Evolutionary conservation across 164 flowering plant species (phyloP).

Genomic region (Warburgia ugandensis): DNA sequence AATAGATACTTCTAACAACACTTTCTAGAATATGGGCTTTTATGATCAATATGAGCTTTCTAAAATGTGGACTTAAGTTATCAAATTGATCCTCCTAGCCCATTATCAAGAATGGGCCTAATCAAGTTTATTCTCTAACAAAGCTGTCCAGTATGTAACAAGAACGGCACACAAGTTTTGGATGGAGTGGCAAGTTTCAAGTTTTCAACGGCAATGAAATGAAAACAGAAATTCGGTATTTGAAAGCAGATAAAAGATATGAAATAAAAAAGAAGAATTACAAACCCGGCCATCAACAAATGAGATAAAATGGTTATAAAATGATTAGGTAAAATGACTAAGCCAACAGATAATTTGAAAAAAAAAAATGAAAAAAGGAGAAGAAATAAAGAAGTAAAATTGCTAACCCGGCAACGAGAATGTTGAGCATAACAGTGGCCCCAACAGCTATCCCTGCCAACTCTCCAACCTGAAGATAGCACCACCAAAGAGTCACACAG

Average conservation of each 20-base stretch:
- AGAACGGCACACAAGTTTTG: too few relatives aligned
- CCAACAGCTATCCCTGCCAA: constrained; percentile 93
- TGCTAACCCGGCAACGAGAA: constrained; percentile 82
- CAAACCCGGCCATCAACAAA: too few relatives aligned
- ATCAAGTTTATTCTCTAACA: too few relatives aligned
- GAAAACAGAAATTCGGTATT: not conserved
- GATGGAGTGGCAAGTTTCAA: not conserved
- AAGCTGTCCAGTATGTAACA: too few relatives aligned
- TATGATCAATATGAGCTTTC: too few relatives aligned
- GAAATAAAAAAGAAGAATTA: not conserved
- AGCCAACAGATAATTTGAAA: not conserved
- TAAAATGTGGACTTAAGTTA: too few relatives aligned
- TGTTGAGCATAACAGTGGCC: constrained; percentile 83
- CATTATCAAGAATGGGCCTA: too few relatives aligned
- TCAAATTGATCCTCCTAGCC: too few relatives aligned
- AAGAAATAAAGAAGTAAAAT: too few relatives aligned
- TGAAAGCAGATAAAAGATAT: not conserved
- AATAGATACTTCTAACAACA: too few relatives aligned
- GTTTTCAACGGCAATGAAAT: not conserved
- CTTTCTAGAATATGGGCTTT: too few relatives aligned
- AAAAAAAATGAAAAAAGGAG: not conserved
- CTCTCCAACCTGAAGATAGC: constrained; percentile 62
- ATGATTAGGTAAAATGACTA: not conserved
- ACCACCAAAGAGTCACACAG: not conserved
- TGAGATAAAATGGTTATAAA: not conserved